A percentile compares a stretch with the other conserved stretches of the same genome.
Conservation (phyloP, 2,329 filamentous ascomycete species). For the Emergomyces africanus region DNA sequence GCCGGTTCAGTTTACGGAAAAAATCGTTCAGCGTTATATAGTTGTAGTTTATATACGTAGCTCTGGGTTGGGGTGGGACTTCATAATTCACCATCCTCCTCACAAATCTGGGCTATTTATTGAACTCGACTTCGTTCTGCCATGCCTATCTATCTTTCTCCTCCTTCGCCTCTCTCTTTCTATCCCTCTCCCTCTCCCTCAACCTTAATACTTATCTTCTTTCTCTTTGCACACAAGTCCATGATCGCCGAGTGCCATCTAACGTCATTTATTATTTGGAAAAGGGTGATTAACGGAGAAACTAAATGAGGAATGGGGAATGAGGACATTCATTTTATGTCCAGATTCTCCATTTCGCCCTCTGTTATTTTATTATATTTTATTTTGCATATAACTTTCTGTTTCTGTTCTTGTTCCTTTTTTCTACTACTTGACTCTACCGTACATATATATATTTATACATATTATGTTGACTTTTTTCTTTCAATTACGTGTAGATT, state of each 20-base stretch:
- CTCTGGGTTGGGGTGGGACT: not conserved
- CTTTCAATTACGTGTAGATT: not conserved
- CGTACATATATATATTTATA: not conserved
- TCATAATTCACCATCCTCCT: not conserved
- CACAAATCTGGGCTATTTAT: not conserved
- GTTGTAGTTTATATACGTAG: constrained; percentile 3
- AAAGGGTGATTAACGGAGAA: not conserved
- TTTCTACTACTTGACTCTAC: not conserved
- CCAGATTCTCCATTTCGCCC: not conserved
- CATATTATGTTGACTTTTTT: not conserved
- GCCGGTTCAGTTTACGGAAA: constrained; percentile 32
- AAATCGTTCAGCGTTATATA: constrained; percentile 30
- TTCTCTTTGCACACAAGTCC: not conserved
- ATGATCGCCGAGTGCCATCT: not conserved
- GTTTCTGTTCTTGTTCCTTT: not conserved
- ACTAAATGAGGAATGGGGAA: not conserved
- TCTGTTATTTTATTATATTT: not conserved
- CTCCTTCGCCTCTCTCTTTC: not conserved
- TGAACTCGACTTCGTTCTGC: not conserved
- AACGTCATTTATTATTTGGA: not conserved
- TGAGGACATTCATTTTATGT: not conserved
- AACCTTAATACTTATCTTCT: not conserved
- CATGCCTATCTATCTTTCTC: not conserved
- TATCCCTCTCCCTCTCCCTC: not conserved
- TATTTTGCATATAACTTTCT: constrained; percentile 4